These are phyloP conservation scores for Jaenimonas drosophilae DNA, from an alignment of 208 protist genomes.

Conservation along the genomic window DNA sequence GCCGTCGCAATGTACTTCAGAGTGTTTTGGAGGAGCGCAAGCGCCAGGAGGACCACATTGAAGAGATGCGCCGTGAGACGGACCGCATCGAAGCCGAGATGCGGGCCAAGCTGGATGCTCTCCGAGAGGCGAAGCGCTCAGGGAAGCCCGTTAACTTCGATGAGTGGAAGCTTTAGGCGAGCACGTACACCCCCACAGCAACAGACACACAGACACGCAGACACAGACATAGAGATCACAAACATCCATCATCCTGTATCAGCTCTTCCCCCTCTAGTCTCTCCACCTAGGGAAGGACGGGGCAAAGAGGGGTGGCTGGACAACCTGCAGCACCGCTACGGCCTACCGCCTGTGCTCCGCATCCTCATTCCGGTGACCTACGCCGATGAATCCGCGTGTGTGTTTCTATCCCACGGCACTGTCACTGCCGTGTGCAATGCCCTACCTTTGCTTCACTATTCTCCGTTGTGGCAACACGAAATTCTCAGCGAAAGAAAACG, in stretches of 20 bases:
- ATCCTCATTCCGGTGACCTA: no score
- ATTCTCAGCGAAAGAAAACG: no score
- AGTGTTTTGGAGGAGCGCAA: constrained; percentile 46
- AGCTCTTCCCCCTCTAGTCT: not conserved
- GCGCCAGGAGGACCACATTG: constrained; percentile 59
- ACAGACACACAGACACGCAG: constrained; percentile 4
- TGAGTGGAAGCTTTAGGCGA: constrained; percentile 61
- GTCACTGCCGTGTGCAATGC: no score
- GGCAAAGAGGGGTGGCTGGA: no score
- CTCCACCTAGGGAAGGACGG: no score
- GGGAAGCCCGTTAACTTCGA: constrained; percentile 75
- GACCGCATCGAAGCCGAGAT: constrained; percentile 84
- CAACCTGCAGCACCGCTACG: no score
- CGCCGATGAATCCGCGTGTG: no score
- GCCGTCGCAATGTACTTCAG: constrained; percentile 50
- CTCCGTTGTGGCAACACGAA: no score
- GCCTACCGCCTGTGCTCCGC: no score
- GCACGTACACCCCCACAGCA: constrained; percentile 1
- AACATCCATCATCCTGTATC: not conserved
- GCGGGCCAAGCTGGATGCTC: constrained; percentile 78
- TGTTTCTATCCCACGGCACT: no score
- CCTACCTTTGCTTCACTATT: no score
- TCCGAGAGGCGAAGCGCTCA: constrained; percentile 62
- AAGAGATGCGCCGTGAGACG: constrained; percentile 70
- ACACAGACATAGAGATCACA: constrained; percentile 3